Base-by-base conservation (phyloP, 352 stramenopile species). In the Phytophthora cajani region DNA sequence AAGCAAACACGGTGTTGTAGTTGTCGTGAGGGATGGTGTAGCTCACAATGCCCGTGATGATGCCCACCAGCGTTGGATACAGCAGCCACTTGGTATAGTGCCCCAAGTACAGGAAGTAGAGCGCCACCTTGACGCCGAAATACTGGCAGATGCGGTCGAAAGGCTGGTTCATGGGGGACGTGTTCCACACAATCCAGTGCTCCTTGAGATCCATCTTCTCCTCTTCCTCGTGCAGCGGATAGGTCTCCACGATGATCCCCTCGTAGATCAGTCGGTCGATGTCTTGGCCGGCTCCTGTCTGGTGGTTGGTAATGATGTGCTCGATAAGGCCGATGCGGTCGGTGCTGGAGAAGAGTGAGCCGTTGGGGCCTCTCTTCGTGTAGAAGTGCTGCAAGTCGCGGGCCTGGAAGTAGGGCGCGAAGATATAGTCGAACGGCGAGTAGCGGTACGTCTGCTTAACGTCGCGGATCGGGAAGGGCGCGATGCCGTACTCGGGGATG, bases 81-180 rank as follows among this genome's bases (percentile, higher is more conserved):
- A 98, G 71, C 30, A 99, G 81, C 86, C 97, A 98, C 62, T 95
- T 94, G 42, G 96, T 98, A 76, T 96, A 98, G 78, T 99, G 95
- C 14, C 98, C 94, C 23, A 99, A 67, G 88, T 97, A 99, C 38
- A 98, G 79, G 74, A 99, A 99, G 80, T 99, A 99, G 62, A 99
- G 97, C 21, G 93, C 92, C 61, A 99, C 92, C 75, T 99, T 92
- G 64, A 91, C 86, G 56, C 88, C 88, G 74, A 94, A 95, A 71
- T 95, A 95, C 59, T 91, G 79, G 64, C 88, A 91, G 57, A 95
- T 89, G 25, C 81, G 79, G 58, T 94, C 83, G 50, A 95, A 92
- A 0, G 88, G 88, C 69, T 95, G 88, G 53, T 78, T 85, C 88
- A 93, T 93, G 1, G 88, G 83, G 21, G 79, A 81, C 52, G 79